These are phyloP conservation scores for Russula olivacea DNA, from an alignment of 768 basidiomycete genomes.

Conservation along the genomic window DNA sequence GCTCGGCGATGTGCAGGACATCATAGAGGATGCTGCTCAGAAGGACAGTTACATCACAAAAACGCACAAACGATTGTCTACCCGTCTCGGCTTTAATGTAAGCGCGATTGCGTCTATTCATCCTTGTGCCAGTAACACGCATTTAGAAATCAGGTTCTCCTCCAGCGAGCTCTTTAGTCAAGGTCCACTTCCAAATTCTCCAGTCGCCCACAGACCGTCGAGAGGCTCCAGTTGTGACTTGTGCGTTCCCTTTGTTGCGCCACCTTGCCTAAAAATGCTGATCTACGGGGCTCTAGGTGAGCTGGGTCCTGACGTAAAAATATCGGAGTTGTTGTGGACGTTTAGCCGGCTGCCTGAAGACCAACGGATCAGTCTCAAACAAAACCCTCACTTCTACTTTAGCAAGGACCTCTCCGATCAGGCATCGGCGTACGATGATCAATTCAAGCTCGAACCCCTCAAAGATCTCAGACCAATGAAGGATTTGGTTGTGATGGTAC, in stretches of 20 bases:
- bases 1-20: slow-evolving; percentile 18
- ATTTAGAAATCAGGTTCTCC: slow-evolving; percentile 4
- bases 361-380: slow-evolving; percentile 20
- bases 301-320: slow-evolving; percentile 14
- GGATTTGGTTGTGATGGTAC: slow-evolving; percentile 15
- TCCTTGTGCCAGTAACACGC: background rate
- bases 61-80: slow-evolving; percentile 16
- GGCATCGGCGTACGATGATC: slow-evolving; percentile 8
- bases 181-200: slow-evolving; percentile 20
- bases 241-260: background rate
- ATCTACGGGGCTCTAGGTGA: slow-evolving; percentile 1
- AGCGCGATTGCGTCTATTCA: background rate
- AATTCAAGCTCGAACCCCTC: slow-evolving; percentile 16
- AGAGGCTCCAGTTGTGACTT: slow-evolving; percentile 16
- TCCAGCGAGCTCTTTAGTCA: slow-evolving; percentile 9
- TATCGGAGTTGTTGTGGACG: slow-evolving; percentile 21
- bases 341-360: slow-evolving; percentile 20
- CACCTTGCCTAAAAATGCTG: background rate
- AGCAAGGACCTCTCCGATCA: slow-evolving; percentile 18
- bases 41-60: slow-evolving; percentile 20
- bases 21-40: slow-evolving; percentile 22
- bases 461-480: slow-evolving; percentile 18
- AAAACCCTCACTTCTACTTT: slow-evolving; percentile 20
- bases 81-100: slow-evolving; percentile 16
- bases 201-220: slow-evolving; percentile 14